A percentile compares a stretch with the other conserved stretches of the same genome.
These are phyloP conservation scores for Amanita polypyramis DNA, from an alignment of 768 basidiomycete species.

Conservation along the genomic window DNA sequence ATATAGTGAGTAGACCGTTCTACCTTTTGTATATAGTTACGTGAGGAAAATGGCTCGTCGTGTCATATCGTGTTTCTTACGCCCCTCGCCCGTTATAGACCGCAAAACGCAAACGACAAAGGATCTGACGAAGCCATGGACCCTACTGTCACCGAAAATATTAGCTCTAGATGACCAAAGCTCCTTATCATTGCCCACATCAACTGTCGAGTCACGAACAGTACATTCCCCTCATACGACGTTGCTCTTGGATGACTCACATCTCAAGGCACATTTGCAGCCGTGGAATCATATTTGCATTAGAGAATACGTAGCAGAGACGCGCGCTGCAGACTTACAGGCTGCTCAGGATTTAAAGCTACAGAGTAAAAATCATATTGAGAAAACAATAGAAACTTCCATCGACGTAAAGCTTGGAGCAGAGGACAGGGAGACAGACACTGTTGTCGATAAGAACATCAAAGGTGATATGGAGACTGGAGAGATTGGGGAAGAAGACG, in stretches of 20 bases:
- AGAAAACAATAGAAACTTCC: background rate
- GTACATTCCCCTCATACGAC: constrained; percentile 35
- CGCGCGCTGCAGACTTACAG: constrained; percentile 24
- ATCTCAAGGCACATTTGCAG: constrained; percentile 48
- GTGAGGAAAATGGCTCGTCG: too few relatives aligned
- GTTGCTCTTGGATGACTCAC: constrained; percentile 46
- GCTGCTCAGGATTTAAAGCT: background rate
- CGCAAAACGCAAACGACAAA: constrained; percentile 55
- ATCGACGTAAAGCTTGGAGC: background rate
- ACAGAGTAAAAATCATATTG: background rate
- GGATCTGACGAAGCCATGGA: constrained; percentile 64
- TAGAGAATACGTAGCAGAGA: constrained; percentile 46
- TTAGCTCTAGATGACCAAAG: constrained; percentile 1
- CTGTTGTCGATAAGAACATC: background rate
- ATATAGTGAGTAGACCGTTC: constrained; percentile 45
- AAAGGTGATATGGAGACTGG: background rate
- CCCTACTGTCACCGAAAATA: constrained; percentile 15
- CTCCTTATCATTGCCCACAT: constrained; percentile 8
- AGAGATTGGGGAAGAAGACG: background rate
- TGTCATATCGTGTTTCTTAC: background rate
- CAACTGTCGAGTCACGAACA: constrained; percentile 3
- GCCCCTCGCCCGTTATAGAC: constrained; percentile 17
- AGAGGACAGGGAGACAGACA: background rate
- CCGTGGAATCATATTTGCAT: constrained; percentile 79
- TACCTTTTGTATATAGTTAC: background rate